These are phyloP conservation scores for Phaeosphaeriaceae sp. DNA, from an alignment of 2,329 filamentous ascomycete genomes.

Conservation along the genomic window DNA sequence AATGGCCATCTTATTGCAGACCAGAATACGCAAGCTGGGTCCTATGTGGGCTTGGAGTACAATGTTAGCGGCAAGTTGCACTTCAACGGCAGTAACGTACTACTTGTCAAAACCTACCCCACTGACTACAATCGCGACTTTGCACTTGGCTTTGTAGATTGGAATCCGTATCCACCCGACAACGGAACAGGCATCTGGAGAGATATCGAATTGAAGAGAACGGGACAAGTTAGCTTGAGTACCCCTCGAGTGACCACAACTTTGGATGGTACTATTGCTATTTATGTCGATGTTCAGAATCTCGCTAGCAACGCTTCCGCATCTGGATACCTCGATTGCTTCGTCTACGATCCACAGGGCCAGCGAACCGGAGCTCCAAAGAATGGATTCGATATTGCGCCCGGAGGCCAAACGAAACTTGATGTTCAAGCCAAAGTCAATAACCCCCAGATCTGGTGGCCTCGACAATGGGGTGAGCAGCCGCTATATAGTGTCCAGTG, in stretches of 20 bases:
- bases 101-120: conserved; percentile 62
- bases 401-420: conserved; percentile 1
- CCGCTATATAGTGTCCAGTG: conserved; percentile 56
- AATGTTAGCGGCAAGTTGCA: conserved; percentile 58
- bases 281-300: conserved; percentile 33
- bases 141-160: conserved; percentile 66
- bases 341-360: conserved; percentile 13
- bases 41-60: conserved; percentile 63
- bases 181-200: conserved; percentile 70
- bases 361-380: not conserved
- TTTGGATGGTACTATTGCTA: conserved; percentile 22
- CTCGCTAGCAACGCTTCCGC: conserved; percentile 7
- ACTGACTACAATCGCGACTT: conserved; percentile 67
- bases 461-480: conserved; percentile 64
- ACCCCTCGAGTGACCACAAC: conserved; percentile 35
- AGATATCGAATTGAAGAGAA: conserved; percentile 62
- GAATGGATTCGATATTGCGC: conserved; percentile 4
- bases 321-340: conserved; percentile 19
- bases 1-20: conserved; percentile 62
- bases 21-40: conserved; percentile 59
- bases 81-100: conserved; percentile 52
- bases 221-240: conserved; percentile 53
- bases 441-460: conserved; percentile 66
- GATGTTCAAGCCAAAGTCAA: conserved; percentile 36
- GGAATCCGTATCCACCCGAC: conserved; percentile 67